Conservation (phyloP, 1,284 basidiomycete species). For the Ganoderma lingzhi region DNA sequence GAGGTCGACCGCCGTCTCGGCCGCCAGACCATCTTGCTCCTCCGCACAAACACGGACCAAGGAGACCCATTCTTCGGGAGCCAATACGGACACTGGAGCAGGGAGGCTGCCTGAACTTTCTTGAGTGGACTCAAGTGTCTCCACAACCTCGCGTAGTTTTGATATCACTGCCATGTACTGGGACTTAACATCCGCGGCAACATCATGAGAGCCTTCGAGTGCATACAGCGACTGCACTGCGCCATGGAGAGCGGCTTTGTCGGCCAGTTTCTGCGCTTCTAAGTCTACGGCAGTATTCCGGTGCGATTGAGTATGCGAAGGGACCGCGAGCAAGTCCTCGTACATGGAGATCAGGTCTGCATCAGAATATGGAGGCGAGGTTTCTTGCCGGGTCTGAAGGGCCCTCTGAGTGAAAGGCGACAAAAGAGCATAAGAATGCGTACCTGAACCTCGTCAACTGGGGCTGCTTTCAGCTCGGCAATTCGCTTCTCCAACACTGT, state of each 20-base stretch:
- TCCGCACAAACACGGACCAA: constrained; percentile 51
- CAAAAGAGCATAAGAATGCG: not conserved
- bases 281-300: not conserved
- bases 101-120: constrained; percentile 1
- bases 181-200: constrained; percentile 12
- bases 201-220: constrained; percentile 16
- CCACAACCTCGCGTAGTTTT: constrained; percentile 31
- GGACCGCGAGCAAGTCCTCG: constrained; percentile 58
- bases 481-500: constrained; percentile 36
- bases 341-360: constrained; percentile 58
- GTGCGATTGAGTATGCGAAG: constrained; percentile 36
- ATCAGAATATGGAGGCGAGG: constrained; percentile 51
- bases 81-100: constrained; percentile 43
- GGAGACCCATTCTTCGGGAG: constrained; percentile 59
- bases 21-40: constrained; percentile 43
- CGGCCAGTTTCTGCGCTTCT: constrained; percentile 15
- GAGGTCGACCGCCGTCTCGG: constrained; percentile 45
- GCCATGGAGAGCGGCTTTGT: constrained; percentile 17
- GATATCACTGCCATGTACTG: constrained; percentile 26
- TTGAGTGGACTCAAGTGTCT: constrained; percentile 13
- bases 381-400: constrained; percentile 9
- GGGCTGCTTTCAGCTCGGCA: constrained; percentile 30
- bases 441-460: constrained; percentile 33
- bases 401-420: not conserved
- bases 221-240: constrained; percentile 25